Percentiles rank a stretch among this genome's conserved stretches.
Conservation (phyloP, 345 rosid species). For the Lepidium sativum region DNA sequence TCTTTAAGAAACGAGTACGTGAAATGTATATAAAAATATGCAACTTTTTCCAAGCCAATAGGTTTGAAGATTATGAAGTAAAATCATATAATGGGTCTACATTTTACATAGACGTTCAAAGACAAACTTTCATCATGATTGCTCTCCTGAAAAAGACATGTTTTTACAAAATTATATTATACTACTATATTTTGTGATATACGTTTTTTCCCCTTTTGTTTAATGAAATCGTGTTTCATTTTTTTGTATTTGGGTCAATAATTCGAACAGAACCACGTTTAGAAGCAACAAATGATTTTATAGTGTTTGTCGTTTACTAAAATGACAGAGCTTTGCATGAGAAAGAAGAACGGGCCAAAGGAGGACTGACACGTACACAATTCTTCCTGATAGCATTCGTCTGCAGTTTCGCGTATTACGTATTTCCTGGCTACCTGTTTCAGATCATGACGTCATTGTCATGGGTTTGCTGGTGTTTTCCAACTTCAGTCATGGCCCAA, state of each 20-base stretch:
- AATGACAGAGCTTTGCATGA: conserved; percentile 72
- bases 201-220: no score
- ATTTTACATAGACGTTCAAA: neutral
- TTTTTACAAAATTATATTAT: neutral
- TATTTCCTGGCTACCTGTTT: conserved; percentile 88
- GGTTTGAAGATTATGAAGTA: neutral
- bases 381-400: conserved; percentile 73
- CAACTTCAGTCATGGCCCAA: conserved; percentile 66
- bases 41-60: neutral
- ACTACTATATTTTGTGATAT: neutral
- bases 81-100: neutral
- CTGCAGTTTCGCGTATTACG: conserved; percentile 83
- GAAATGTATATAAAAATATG: neutral
- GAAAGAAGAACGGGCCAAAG: conserved; percentile 62
- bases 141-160: neutral
- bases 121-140: neutral
- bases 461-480: conserved; percentile 91
- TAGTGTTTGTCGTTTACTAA: neutral
- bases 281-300: neutral
- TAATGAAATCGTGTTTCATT: no score
- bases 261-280: neutral
- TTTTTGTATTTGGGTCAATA: neutral
- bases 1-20: no score
- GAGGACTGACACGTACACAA: conserved; percentile 74
- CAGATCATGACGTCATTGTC: conserved; percentile 80